Conservation (phyloP, 2,329 filamentous ascomycete species). For the Fusarium metavorans region DNA sequence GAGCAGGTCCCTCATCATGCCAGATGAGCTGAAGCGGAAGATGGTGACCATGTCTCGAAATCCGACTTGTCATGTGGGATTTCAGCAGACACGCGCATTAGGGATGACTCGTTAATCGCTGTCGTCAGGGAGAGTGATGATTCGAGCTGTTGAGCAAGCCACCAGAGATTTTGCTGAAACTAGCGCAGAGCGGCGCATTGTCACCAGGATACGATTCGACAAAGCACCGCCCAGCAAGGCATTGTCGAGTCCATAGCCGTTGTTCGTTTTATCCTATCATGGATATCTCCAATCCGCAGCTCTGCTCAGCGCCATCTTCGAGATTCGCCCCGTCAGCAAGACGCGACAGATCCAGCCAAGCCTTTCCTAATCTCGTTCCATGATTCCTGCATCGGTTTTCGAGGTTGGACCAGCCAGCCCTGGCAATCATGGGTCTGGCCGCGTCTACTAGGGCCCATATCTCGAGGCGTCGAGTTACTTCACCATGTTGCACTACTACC, state of each 20-base stretch:
- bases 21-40: background rate
- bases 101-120: background rate
- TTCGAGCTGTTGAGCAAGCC: constrained; percentile 4
- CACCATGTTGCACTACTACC: constrained; percentile 1
- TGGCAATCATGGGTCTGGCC: background rate
- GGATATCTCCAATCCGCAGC: background rate
- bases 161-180: constrained; percentile 5
- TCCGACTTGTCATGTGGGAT: constrained; percentile 6
- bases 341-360: background rate
- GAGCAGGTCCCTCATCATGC: background rate
- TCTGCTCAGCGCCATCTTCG: background rate
- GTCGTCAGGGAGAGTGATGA: background rate
- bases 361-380: background rate
- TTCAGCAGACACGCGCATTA: background rate
- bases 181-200: constrained; percentile 7
- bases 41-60: background rate
- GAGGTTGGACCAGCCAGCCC: background rate
- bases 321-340: background rate
- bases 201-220: constrained; percentile 2
- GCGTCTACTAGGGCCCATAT: background rate
- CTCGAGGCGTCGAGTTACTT: background rate
- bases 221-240: background rate
- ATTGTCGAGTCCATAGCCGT: background rate
- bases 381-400: background rate
- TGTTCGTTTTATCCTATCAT: background rate